Evolutionary conservation across 2,329 filamentous ascomycete genomes (phyloP).

Genomic region (Cercospora brassicicola): DNA sequence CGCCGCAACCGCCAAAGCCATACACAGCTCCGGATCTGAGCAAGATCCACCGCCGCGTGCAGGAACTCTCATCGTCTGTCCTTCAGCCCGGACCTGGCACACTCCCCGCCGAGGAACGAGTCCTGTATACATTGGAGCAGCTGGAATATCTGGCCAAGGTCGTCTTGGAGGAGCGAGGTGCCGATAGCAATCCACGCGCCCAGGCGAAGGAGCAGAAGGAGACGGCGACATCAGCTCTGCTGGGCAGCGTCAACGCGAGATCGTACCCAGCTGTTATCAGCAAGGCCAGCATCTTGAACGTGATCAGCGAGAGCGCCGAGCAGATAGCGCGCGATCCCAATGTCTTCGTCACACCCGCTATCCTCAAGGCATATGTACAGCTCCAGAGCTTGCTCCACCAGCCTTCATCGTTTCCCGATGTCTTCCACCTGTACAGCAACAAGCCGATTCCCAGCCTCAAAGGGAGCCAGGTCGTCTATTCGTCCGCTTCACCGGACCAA

Average conservation of each 20-base stretch:
- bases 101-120: constrained; percentile 34
- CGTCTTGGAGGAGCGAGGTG: constrained; percentile 29
- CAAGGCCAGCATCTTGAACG: constrained; percentile 42
- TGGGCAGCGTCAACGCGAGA: constrained; percentile 48
- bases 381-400: constrained; percentile 72
- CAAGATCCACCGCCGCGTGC: constrained; percentile 31
- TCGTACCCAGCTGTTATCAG: constrained; percentile 37
- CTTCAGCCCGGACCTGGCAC: constrained; percentile 28
- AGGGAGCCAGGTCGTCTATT: constrained; percentile 55
- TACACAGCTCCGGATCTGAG: constrained; percentile 19
- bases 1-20: constrained; percentile 10
- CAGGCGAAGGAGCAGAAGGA: constrained; percentile 15
- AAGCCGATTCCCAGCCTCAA: constrained; percentile 72
- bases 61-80: constrained; percentile 32
- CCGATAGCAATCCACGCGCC: constrained; percentile 5
- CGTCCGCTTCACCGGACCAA: constrained; percentile 62
- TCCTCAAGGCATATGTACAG: constrained; percentile 73
- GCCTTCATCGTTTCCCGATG: constrained; percentile 73
- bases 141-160: constrained; percentile 32
- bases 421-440: constrained; percentile 77
- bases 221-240: constrained; percentile 57
- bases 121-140: constrained; percentile 39
- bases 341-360: constrained; percentile 73
- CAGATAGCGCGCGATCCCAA: constrained; percentile 70
- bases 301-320: constrained; percentile 61